phyloP scores from a whole-genome alignment of 345 rosid species.

The Syzygium grande region DNA sequence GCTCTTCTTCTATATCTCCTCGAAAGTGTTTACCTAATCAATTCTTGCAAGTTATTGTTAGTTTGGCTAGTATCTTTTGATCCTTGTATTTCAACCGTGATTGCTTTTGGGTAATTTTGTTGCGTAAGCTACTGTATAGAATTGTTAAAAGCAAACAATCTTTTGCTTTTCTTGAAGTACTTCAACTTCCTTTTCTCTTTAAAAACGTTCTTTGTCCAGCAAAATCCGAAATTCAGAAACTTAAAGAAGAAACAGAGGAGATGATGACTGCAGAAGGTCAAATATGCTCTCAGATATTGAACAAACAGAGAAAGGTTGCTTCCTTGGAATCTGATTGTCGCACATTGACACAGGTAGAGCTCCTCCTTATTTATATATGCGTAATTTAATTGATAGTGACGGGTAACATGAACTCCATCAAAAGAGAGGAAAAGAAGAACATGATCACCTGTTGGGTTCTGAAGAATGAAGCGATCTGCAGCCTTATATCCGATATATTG shows the following conservation, averaged over 20 bases:
- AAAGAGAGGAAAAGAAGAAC: not conserved
- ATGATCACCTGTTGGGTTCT: not conserved
- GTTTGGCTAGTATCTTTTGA: not conserved
- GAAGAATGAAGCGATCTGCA: not conserved
- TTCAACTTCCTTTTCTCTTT: not conserved
- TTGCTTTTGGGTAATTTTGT: not conserved
- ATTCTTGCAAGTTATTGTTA: not conserved
- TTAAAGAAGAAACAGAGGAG: conserved; percentile 42
- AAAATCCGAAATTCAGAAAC: conserved; percentile 29
- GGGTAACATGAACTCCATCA: not conserved
- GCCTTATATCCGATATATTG: not conserved
- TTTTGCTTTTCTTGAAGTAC: not conserved
- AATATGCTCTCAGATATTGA: conserved; percentile 49
- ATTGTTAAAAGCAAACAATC: not conserved
- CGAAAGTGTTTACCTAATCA: not conserved
- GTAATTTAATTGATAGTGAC: not conserved
- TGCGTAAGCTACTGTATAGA: not conserved
- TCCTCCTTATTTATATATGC: not conserved
- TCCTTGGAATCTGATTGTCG: conserved; percentile 49
- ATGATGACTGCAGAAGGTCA: conserved; percentile 42
- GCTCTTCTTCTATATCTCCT: not conserved
- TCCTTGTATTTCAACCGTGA: not conserved
- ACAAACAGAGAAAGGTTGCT: conserved; percentile 41
- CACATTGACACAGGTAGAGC: conserved; percentile 51
- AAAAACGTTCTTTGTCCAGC: conserved; percentile 25